A percentile compares a stretch with the other conserved stretches of the same genome.
Evolutionary conservation across 257 asterid genomes (phyloP).

Genomic region (Osmanthus fragrans): DNA sequence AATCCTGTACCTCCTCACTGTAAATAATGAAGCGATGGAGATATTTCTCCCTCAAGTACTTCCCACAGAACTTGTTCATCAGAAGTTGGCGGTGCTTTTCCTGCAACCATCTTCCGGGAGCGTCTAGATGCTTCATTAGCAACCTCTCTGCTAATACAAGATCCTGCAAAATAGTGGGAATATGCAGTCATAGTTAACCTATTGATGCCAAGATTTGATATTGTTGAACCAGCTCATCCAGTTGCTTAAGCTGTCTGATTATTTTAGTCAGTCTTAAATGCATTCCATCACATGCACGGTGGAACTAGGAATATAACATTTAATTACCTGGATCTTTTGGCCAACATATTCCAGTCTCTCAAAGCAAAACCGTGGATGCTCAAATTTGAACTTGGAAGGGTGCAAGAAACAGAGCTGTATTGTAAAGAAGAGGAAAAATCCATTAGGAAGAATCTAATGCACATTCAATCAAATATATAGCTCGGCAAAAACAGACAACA

Average conservation of each 20-base stretch:
- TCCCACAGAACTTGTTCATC: constrained; percentile 98
- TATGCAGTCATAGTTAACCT: background rate
- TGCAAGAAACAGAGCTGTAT: constrained; percentile 85
- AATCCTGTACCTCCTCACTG: constrained; percentile 85
- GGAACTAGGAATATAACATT: background rate
- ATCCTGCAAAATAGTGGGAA: constrained; percentile 50
- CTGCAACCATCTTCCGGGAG: constrained; percentile 92
- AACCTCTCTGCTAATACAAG: constrained; percentile 94
- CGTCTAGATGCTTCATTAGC: constrained; percentile 95
- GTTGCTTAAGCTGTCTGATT: background rate
- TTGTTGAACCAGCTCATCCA: background rate
- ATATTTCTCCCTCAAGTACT: constrained; percentile 76
- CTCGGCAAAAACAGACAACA: background rate
- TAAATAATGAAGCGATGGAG: constrained; percentile 79
- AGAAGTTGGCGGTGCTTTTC: constrained; percentile 76
- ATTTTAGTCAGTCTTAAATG: background rate
- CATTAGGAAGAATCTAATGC: background rate
- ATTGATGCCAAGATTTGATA: background rate
- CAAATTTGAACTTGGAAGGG: constrained; percentile 80
- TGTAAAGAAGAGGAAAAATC: constrained; percentile 11
- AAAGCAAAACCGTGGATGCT: constrained; percentile 94
- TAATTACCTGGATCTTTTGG: constrained; percentile 86
- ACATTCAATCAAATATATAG: background rate
- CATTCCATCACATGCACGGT: background rate
- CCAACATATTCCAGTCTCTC: constrained; percentile 95